A percentile compares a stretch with the other conserved stretches of the same genome.
These are phyloP conservation scores for Schoenoplectus tabernaemontani DNA, from an alignment of 202 grass and related monocot genomes.

Conservation along the genomic window DNA sequence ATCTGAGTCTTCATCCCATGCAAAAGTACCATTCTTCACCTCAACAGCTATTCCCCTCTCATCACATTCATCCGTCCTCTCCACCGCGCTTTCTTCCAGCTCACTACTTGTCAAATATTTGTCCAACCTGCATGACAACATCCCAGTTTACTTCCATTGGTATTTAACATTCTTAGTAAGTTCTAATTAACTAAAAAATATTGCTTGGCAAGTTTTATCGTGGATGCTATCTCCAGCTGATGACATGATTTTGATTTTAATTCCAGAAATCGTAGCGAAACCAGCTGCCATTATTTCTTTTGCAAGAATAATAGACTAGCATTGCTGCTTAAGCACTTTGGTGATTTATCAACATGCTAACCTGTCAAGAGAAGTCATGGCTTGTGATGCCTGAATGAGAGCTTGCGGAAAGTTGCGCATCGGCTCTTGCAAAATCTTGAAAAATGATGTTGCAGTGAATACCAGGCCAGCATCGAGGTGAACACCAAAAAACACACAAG, in stretches of 20 bases:
- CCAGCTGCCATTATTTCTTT: background rate
- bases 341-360: background rate
- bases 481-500: slow-evolving; percentile 38
- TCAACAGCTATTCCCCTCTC: slow-evolving; percentile 38
- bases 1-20: slow-evolving; percentile 76
- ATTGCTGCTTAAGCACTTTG: background rate
- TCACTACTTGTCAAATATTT: slow-evolving; percentile 85
- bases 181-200: background rate
- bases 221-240: background rate
- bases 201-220: background rate
- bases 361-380: slow-evolving; percentile 70
- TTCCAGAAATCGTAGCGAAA: background rate
- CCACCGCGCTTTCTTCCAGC: slow-evolving; percentile 55
- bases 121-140: background rate
- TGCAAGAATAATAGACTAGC: background rate
- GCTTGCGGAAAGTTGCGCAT: slow-evolving; percentile 93
- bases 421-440: slow-evolving; percentile 90
- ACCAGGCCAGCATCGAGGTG: slow-evolving; percentile 69
- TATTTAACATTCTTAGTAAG: background rate
- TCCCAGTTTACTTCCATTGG: background rate
- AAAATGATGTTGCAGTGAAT: slow-evolving; percentile 86
- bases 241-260: background rate
- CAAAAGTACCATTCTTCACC: slow-evolving; percentile 50
- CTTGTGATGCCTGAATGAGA: slow-evolving; percentile 87
- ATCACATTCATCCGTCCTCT: slow-evolving; percentile 17